Base-by-base conservation (phyloP, 1,139 yeast species). In the Taphrina sp. region DNA sequence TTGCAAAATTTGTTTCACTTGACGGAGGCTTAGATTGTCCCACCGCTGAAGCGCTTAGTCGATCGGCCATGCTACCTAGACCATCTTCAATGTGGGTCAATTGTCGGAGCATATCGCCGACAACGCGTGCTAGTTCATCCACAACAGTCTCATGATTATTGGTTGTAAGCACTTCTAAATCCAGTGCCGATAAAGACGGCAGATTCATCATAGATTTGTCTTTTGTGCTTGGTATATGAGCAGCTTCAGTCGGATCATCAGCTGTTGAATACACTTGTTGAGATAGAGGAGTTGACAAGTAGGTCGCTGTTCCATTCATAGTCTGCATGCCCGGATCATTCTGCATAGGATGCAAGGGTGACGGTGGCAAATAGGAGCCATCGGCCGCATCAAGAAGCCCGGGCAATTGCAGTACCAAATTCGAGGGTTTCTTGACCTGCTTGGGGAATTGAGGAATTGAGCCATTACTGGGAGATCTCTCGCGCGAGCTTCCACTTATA, bases 341-440 rank as follows among this genome's bases (percentile, higher is more conserved):
- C 17, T 7, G 3, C 17, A 33, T n/a, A 10, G 20, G 12, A 5
- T 44, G 53, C 4, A 44, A 38, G 5, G 54, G 54, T 12, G 54
- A 49, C 7, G 54, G 45, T 3, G 44, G 46, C 10, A 42, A 39
- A 17, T 14, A 31, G 10, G 23, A 39, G 17, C 31, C 39, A 17
- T 42, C 46, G 12, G 26, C 12, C 8, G 39, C 12, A 10, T 29
- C 17, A 23, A 49, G 12, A 7, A 29, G 8, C 3, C 35, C 34
- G 8, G 53, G 42, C 22, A 28, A 16, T 19, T 29, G 44, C 20
- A 49, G 23, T 5, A 38, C 43, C 2, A 49, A 34, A 14, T 49
- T 49, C 3, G 54, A 49, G 3, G 54, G 46, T 17, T 39, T 38
- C 23, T 35, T 31, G 23, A 49, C 17, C 19, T 49, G 54, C 34